These are phyloP conservation scores for Aegilops tauschii DNA, from an alignment of 176 grass and related monocot species.

Conservation along the genomic window DNA sequence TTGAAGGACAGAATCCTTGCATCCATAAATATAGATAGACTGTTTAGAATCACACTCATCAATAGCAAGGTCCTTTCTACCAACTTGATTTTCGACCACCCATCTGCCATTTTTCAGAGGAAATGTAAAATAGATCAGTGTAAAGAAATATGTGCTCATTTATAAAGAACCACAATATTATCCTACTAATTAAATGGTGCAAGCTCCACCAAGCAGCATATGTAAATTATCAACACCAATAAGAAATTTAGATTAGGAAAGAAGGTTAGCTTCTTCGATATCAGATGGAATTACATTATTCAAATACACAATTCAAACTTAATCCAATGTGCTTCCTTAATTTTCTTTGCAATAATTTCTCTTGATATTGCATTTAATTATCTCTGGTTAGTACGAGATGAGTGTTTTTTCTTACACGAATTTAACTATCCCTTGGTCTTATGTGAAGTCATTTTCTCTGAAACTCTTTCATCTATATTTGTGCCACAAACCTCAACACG, in stretches of 20 bases:
- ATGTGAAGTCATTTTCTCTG: background rate
- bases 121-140: slow-evolving; percentile 9
- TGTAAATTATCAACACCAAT: background rate
- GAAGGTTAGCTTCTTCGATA: background rate
- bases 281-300: background rate
- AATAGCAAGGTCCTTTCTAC: slow-evolving; percentile 82
- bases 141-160: background rate
- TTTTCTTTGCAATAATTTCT: slow-evolving; percentile 5
- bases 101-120: slow-evolving; percentile 52
- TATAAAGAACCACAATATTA: slow-evolving; percentile 4
- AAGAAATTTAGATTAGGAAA: background rate
- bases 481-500: slow-evolving; percentile 2
- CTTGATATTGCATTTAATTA: slow-evolving; percentile 20
- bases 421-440: background rate
- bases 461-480: background rate
- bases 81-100: slow-evolving; percentile 91
- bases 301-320: background rate
- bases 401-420: background rate
- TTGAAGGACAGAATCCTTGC: slow-evolving; percentile 98
- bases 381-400: background rate
- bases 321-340: slow-evolving; percentile 7
- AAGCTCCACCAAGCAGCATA: slow-evolving; percentile 3
- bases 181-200: slow-evolving; percentile 4
- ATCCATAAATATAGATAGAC: slow-evolving; percentile 85
- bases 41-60: slow-evolving; percentile 96